A percentile compares a stretch with the other conserved stretches of the same genome.
phyloP scores from a whole-genome alignment of 345 rosid species.

The Citrus cavaleriei region DNA sequence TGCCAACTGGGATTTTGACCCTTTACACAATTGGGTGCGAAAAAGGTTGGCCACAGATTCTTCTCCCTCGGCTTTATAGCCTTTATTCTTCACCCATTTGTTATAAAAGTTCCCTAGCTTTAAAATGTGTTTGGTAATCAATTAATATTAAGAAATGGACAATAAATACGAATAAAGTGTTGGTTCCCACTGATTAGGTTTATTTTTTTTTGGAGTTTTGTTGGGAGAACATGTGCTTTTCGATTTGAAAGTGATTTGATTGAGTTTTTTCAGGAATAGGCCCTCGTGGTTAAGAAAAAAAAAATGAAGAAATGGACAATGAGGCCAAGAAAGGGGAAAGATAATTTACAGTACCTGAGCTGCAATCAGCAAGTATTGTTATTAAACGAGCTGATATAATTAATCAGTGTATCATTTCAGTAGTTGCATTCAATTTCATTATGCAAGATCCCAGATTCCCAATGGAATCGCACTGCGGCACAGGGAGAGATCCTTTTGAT shows the following conservation, averaged over 20 bases:
- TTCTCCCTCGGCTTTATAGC: background rate
- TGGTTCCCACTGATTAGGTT: too few species aligned
- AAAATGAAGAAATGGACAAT: background rate
- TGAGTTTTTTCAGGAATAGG: too few species aligned
- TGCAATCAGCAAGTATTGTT: conserved; percentile 15
- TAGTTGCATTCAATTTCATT: conserved; percentile 93
- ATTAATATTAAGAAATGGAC: too few species aligned
- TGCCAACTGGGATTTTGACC: conserved; percentile 19
- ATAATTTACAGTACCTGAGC: conserved; percentile 4
- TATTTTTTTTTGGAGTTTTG: too few species aligned
- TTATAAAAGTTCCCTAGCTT: background rate
- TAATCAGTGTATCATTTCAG: conserved; percentile 65
- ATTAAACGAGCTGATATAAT: conserved; percentile 13
- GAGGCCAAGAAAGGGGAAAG: background rate
- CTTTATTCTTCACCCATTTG: background rate
- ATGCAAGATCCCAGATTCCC: conserved; percentile 69
- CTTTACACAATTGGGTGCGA: background rate
- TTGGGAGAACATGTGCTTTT: too few species aligned
- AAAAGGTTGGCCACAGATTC: background rate
- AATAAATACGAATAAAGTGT: too few species aligned
- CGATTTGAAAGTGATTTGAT: too few species aligned
- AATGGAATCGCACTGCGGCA: conserved; percentile 97
- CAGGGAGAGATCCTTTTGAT: conserved; percentile 83
- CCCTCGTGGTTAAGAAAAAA: too few species aligned
- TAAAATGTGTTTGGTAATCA: too few species aligned